Conservation (phyloP, 768 basidiomycete species). For the Ramaria sp. region DNA sequence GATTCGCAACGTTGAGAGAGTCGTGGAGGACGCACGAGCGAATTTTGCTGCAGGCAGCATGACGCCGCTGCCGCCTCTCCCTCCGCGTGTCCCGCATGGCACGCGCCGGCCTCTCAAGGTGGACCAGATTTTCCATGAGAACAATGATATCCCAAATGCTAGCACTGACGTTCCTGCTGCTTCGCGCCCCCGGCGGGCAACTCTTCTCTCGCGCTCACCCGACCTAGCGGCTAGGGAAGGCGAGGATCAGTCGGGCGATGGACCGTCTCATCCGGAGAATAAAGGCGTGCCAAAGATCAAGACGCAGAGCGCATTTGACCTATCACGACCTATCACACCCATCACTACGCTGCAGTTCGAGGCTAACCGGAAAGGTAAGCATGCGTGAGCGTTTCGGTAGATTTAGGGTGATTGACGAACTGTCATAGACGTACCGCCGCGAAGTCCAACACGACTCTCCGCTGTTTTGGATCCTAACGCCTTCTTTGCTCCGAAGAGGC, state of each 20-base stretch:
- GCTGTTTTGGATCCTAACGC: slow-evolving; percentile 57
- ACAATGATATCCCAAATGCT: slow-evolving; percentile 27
- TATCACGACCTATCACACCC: slow-evolving; percentile 59
- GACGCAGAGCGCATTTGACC: slow-evolving; percentile 44
- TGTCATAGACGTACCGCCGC: slow-evolving; percentile 25
- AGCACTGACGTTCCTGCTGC: slow-evolving; percentile 22
- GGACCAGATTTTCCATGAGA: slow-evolving; percentile 57
- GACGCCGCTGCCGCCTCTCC: slow-evolving; percentile 49
- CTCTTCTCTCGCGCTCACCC: slow-evolving; percentile 58
- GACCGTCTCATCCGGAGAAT: slow-evolving; percentile 47
- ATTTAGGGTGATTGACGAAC: neutral
- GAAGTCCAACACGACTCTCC: slow-evolving; percentile 36
- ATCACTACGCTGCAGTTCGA: slow-evolving; percentile 55
- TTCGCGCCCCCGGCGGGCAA: slow-evolving; percentile 38
- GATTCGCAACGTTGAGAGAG: slow-evolving; percentile 79
- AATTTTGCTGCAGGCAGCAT: slow-evolving; percentile 51
- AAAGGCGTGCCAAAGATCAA: slow-evolving; percentile 50
- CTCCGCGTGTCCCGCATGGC: slow-evolving; percentile 48
- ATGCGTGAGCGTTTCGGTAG: neutral
- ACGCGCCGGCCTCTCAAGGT: slow-evolving; percentile 33
- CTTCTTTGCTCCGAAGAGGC: slow-evolving; percentile 45
- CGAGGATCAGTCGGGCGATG: slow-evolving; percentile 20
- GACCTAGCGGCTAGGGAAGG: slow-evolving; percentile 21
- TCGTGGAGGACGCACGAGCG: slow-evolving; percentile 71
- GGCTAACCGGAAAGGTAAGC: slow-evolving; percentile 45